phyloP scores from a whole-genome alignment of 1,284 basidiomycete genomes.

The Cutaneotrichosporon cutaneum region DNA sequence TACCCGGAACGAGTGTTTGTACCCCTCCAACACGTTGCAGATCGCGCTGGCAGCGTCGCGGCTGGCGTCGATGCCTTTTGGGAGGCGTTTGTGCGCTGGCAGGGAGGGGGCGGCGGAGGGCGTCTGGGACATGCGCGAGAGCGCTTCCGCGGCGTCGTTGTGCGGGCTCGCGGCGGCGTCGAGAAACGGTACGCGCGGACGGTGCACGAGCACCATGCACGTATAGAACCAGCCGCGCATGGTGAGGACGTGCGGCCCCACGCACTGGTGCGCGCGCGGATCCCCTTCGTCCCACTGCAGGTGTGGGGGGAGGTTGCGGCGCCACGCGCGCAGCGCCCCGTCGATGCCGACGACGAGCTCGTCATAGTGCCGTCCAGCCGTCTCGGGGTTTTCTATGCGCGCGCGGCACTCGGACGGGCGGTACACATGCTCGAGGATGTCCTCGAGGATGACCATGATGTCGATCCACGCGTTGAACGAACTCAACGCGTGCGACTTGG shows the following conservation, averaged over 20 bases:
- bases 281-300: constrained; percentile 24
- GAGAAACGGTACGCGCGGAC: constrained; percentile 25
- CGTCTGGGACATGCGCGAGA: constrained; percentile 1
- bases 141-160: constrained; percentile 8
- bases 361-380: constrained; percentile 17
- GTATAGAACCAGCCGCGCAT: constrained; percentile 23
- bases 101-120: not conserved
- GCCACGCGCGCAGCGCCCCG: constrained; percentile 16
- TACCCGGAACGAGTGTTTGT: constrained; percentile 18
- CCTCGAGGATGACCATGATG: constrained; percentile 23
- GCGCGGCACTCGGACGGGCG: constrained; percentile 21
- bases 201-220: constrained; percentile 21
- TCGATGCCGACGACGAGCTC: constrained; percentile 22
- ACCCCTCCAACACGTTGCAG: constrained; percentile 20
- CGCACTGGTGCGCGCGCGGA: constrained; percentile 12
- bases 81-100: constrained; percentile 11
- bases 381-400: constrained; percentile 17
- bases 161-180: constrained; percentile 12
- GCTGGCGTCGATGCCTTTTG: constrained; percentile 14
- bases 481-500: constrained; percentile 19
- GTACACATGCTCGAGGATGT: constrained; percentile 23
- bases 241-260: constrained; percentile 21
- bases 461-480: constrained; percentile 22
- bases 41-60: constrained; percentile 17
- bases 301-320: constrained; percentile 14